Evolutionary conservation across 202 grass and related monocot species (phyloP).

Genomic region (Carex sylvatica): DNA sequence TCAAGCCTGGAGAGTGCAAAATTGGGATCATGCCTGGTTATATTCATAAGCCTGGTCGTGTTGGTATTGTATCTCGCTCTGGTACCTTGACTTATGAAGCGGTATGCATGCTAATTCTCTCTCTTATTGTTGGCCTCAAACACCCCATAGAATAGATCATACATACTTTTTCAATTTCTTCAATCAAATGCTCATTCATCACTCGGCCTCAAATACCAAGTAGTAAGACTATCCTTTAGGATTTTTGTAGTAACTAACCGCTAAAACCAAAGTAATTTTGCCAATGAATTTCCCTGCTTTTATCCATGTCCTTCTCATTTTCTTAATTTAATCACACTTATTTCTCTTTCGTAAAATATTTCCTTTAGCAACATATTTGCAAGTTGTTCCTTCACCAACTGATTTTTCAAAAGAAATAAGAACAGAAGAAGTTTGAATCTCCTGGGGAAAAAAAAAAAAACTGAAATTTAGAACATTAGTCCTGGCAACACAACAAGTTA

Average conservation of each 20-base stretch:
- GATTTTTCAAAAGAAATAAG: not conserved
- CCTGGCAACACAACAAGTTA: not conserved
- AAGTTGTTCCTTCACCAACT: not conserved
- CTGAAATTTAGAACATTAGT: not conserved
- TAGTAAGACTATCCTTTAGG: not conserved
- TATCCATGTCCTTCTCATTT: not conserved
- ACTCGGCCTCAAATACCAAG: no score
- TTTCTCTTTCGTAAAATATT: not conserved
- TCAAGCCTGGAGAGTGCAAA: conserved; percentile 99
- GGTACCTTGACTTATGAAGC: conserved; percentile 99
- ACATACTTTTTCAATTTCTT: not conserved
- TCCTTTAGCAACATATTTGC: not conserved
- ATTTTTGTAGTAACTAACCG: not conserved
- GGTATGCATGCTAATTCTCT: conserved; percentile 34
- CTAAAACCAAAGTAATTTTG: not conserved
- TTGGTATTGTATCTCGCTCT: conserved; percentile 97
- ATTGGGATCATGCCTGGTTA: conserved; percentile 99
- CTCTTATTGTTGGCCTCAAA: not conserved
- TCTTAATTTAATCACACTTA: not conserved
- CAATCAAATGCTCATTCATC: not conserved
- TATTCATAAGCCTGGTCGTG: conserved; percentile 85
- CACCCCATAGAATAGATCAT: not conserved
- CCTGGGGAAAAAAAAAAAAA: not conserved
- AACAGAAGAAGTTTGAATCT: not conserved
- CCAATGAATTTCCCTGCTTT: not conserved